A percentile compares a stretch with the other conserved stretches of the same genome.
Evolutionary conservation across 805 yeast genomes (phyloP).

Genomic region (Lipomyces kockii): DNA sequence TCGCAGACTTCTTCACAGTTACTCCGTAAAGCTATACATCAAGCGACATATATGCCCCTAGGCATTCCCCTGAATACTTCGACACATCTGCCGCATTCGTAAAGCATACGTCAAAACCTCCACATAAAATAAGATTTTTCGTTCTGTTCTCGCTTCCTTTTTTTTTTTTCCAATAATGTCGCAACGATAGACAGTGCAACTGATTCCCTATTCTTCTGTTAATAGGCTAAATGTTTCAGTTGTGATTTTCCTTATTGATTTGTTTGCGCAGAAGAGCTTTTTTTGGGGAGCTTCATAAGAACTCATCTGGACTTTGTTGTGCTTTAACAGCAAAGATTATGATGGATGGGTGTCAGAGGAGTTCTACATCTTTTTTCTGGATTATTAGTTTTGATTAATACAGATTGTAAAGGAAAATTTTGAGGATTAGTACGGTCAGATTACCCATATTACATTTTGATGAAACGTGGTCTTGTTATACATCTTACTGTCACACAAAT

Average conservation of each 20-base stretch:
- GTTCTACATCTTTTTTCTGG: conserved; percentile 25
- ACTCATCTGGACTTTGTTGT: conserved; percentile 35
- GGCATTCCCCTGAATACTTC: neutral
- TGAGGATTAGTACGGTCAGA: neutral
- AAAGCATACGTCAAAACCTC: neutral
- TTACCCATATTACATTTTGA: neutral
- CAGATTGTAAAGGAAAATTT: neutral
- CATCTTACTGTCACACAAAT: too few relatives aligned
- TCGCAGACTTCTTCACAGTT: neutral
- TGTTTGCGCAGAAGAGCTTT: conserved; percentile 16
- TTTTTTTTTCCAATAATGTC: conserved; percentile 19
- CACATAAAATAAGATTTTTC: neutral
- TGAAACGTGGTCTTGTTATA: too few relatives aligned
- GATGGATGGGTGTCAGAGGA: conserved; percentile 40
- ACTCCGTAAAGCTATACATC: neutral
- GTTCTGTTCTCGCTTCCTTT: neutral
- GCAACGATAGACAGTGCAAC: conserved; percentile 35
- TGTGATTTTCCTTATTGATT: conserved; percentile 16
- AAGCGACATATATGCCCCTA: neutral
- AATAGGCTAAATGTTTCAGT: conserved; percentile 2
- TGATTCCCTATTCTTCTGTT: neutral
- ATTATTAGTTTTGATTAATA: neutral
- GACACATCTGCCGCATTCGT: neutral
- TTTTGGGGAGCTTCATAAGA: conserved; percentile 28
- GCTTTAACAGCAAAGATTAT: conserved; percentile 8